Conservation (phyloP, 2,329 filamentous ascomycete genomes). For the Drechslerella stenobrocha region DNA sequence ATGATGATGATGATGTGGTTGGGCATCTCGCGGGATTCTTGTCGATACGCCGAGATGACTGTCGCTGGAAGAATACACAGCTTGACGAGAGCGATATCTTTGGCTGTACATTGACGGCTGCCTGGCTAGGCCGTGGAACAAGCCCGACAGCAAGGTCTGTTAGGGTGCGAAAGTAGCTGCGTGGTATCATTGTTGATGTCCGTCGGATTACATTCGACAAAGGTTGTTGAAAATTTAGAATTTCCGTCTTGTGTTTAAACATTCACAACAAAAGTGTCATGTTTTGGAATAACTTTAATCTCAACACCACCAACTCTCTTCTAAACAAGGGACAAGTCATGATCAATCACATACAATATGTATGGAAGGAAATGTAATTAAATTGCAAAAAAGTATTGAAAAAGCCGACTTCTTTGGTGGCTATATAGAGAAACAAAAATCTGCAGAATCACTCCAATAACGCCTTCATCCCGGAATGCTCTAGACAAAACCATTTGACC, state of each 20-base stretch:
- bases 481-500: slow-evolving; percentile 7
- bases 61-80: slow-evolving; percentile 23
- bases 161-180: slow-evolving; percentile 24
- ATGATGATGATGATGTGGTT: background rate
- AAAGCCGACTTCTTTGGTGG: no score
- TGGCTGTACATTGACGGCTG: slow-evolving; percentile 33
- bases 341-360: no score
- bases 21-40: background rate
- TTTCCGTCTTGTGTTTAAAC: slow-evolving; percentile 25
- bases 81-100: slow-evolving; percentile 28
- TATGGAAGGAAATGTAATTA: no score
- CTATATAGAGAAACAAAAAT: background rate
- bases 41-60: background rate
- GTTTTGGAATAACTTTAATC: no score
- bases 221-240: slow-evolving; percentile 10
- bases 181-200: slow-evolving; percentile 26
- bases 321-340: no score
- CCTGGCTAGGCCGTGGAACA: slow-evolving; percentile 5
- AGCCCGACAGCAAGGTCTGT: slow-evolving; percentile 15
- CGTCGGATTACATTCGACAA: background rate
- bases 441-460: slow-evolving; percentile 19
- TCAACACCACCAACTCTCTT: no score
- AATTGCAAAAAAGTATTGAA: no score
- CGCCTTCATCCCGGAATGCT: slow-evolving; percentile 16
- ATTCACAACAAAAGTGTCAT: no score